phyloP scores from a whole-genome alignment of 257 asterid species.

The Salvia splendens region DNA sequence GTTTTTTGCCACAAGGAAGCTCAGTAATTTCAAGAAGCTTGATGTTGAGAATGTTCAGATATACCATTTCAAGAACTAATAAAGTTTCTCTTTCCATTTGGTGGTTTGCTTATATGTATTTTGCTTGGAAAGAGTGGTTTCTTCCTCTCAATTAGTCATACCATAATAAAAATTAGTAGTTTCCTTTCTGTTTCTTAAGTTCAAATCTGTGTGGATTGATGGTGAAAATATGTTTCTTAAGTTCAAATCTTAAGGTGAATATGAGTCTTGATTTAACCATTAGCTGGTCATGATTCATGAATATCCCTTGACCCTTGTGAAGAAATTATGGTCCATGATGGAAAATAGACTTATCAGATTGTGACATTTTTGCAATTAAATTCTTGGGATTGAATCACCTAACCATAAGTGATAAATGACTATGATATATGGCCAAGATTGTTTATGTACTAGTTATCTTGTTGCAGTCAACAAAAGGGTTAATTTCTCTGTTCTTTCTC shows the following conservation, averaged over 20 bases:
- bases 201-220: no score
- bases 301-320: no score
- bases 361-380: slow-evolving; percentile 15
- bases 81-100: neutral
- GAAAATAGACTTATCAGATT: neutral
- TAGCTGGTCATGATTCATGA: no score
- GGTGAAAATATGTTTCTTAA: no score
- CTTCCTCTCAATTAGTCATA: no score
- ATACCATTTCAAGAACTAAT: slow-evolving; percentile 45
- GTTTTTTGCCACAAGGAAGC: slow-evolving; percentile 40
- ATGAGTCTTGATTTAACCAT: no score
- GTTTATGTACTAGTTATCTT: neutral
- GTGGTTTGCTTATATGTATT: neutral
- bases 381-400: slow-evolving; percentile 11
- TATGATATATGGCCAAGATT: neutral
- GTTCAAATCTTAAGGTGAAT: no score
- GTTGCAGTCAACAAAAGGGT: neutral
- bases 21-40: slow-evolving; percentile 54
- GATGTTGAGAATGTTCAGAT: slow-evolving; percentile 52
- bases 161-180: no score
- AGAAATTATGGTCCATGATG: no score
- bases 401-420: slow-evolving; percentile 3
- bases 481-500: neutral
- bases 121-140: neutral
- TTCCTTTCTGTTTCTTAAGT: no score